Evolutionary conservation across 2,329 filamentous ascomycete genomes (phyloP).

Genomic region (Fusarium sp.): DNA sequence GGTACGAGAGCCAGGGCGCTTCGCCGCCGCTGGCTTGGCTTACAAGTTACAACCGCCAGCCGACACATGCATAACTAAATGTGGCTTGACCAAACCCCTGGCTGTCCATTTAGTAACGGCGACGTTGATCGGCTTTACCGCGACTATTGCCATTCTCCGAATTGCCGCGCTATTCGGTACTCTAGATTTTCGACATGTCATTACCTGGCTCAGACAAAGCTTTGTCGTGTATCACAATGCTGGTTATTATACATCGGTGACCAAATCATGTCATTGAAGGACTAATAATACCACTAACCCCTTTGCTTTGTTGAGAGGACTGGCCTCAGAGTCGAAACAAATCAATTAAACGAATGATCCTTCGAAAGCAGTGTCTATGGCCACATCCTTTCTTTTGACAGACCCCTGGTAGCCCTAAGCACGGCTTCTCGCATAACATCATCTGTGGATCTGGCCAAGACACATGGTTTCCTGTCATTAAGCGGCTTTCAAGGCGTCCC

Average conservation of each 20-base stretch:
- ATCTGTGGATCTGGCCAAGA: constrained; percentile 35
- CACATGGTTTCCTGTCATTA: constrained; percentile 10
- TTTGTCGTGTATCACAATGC: constrained; percentile 40
- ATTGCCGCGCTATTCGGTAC: background rate
- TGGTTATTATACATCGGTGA: constrained; percentile 13
- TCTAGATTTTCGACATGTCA: background rate
- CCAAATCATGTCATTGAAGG: background rate
- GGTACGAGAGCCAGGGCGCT: constrained; percentile 32
- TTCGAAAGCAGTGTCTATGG: constrained; percentile 1
- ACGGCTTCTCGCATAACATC: constrained; percentile 33
- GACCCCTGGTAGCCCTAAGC: constrained; percentile 11
- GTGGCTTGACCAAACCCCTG: constrained; percentile 31
- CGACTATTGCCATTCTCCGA: background rate
- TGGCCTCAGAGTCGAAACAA: constrained; percentile 36
- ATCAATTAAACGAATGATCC: constrained; percentile 15
- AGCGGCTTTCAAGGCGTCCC: constrained; percentile 18
- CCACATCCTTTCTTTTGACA: constrained; percentile 1
- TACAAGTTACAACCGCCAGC: constrained; percentile 28
- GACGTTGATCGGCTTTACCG: constrained; percentile 24
- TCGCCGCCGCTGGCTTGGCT: constrained; percentile 43
- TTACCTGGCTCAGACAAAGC: constrained; percentile 37
- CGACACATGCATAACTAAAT: constrained; percentile 15
- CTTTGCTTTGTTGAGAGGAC: constrained; percentile 9
- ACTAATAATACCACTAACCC: background rate
- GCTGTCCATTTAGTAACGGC: background rate